Conservation (phyloP, 371 early-diverging fungal genomes). For the Gilbertella persicaria region DNA sequence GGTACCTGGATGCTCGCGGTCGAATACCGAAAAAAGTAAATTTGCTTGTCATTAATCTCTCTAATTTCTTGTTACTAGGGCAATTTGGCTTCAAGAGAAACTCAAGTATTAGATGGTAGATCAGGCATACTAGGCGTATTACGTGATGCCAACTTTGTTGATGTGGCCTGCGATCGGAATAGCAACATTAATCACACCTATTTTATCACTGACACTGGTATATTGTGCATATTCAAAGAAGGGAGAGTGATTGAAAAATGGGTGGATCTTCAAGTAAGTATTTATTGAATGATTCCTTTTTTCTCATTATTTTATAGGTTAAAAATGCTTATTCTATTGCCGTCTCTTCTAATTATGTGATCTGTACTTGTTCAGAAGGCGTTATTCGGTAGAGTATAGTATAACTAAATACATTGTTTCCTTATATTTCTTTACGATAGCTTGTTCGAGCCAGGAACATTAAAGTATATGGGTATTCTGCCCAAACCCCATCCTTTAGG, state of each 20-base stretch:
- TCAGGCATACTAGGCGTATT: slow-evolving; percentile 70
- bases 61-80: slow-evolving; percentile 16
- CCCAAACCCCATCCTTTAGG: slow-evolving; percentile 78
- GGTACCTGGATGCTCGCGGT: slow-evolving; percentile 68
- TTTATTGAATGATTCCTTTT: neutral
- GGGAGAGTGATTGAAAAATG: slow-evolving; percentile 73
- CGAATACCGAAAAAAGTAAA: slow-evolving; percentile 45
- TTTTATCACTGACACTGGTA: slow-evolving; percentile 68
- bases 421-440: slow-evolving; percentile 45
- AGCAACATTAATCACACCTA: slow-evolving; percentile 58
- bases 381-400: slow-evolving; percentile 60
- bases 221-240: slow-evolving; percentile 70
- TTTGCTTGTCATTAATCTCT: neutral
- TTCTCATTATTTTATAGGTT: slow-evolving; percentile 37
- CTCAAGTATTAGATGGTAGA: slow-evolving; percentile 73
- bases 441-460: slow-evolving; percentile 69
- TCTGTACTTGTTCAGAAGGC: slow-evolving; percentile 78
- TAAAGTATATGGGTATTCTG: slow-evolving; percentile 71
- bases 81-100: slow-evolving; percentile 40
- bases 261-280: slow-evolving; percentile 72
- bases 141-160: slow-evolving; percentile 73
- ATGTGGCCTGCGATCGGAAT: slow-evolving; percentile 58
- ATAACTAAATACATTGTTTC: no score
- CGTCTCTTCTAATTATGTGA: slow-evolving; percentile 59
- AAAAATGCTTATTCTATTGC: slow-evolving; percentile 67